Evolutionary conservation across 2,329 filamentous ascomycete species (phyloP).

Genomic region (Monosporascus sp.): DNA sequence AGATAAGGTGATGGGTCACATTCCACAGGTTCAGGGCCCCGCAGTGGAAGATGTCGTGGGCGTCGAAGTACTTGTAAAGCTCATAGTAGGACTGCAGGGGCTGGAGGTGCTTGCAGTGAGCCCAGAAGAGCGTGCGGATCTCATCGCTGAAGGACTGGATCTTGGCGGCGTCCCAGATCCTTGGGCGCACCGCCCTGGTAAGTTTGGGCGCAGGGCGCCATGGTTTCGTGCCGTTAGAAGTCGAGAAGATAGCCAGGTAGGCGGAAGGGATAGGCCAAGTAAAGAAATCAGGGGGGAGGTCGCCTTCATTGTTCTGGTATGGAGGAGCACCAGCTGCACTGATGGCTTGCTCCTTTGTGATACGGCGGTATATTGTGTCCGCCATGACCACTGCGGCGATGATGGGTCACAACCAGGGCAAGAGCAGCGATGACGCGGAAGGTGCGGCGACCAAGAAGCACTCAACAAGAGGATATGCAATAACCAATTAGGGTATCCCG

Average conservation of each 20-base stretch:
- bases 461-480: too few relatives aligned
- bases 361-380: conserved; percentile 7
- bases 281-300: conserved; percentile 18
- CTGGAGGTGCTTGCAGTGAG: conserved; percentile 9
- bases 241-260: conserved; percentile 35
- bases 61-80: conserved; percentile 44
- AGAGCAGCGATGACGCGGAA: too few relatives aligned
- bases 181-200: conserved; percentile 4
- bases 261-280: conserved; percentile 1
- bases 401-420: too few relatives aligned
- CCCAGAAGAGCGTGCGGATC: conserved; percentile 8
- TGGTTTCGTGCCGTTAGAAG: conserved; percentile 20
- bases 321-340: conserved; percentile 12
- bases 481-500: too few relatives aligned
- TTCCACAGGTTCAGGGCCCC: conserved; percentile 46
- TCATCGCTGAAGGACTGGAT: conserved; percentile 21
- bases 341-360: conserved; percentile 10
- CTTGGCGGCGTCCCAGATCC: conserved; percentile 32
- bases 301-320: conserved; percentile 5
- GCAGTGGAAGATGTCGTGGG: conserved; percentile 39
- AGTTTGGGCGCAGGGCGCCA: conserved; percentile 27
- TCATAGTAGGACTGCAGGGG: conserved; percentile 29
- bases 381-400: conserved; percentile 2
- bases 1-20: conserved; percentile 34
- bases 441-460: too few relatives aligned